Conservation (phyloP, 257 asterid genomes). For the Salvia miltiorrhiza region DNA sequence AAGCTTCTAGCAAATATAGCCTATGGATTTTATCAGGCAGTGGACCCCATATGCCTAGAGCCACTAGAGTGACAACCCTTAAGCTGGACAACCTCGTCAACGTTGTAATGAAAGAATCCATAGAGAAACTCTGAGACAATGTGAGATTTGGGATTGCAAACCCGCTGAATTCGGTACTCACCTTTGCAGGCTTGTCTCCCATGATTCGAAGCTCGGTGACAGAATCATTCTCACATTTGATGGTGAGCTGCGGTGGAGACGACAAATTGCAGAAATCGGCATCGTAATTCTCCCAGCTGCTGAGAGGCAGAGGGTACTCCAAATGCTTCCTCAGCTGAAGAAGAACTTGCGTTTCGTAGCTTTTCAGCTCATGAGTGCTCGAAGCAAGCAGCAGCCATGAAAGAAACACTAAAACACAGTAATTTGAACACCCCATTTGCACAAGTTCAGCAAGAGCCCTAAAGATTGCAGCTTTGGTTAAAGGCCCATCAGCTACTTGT, state of each 20-base stretch:
- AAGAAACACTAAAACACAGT: conserved; percentile 32
- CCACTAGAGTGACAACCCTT: conserved; percentile 69
- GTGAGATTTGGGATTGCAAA: conserved; percentile 61
- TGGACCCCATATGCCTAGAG: conserved; percentile 91
- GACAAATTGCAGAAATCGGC: conserved; percentile 60
- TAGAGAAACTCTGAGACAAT: conserved; percentile 63
- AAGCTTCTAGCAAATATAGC: conserved; percentile 56
- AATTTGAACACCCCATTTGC: conserved; percentile 42
- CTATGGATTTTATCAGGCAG: conserved; percentile 81
- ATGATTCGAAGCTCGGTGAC: conserved; percentile 76
- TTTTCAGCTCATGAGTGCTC: conserved; percentile 48
- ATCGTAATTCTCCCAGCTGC: conserved; percentile 48
- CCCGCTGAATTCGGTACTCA: conserved; percentile 53
- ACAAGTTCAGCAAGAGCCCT: conserved; percentile 23
- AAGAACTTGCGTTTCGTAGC: conserved; percentile 70
- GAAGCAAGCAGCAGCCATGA: conserved; percentile 46
- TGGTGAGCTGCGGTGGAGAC: conserved; percentile 58
- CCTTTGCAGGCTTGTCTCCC: conserved; percentile 64
- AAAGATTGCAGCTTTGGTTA: conserved; percentile 12
- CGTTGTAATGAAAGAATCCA: conserved; percentile 85
- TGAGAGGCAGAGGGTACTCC: conserved; percentile 60
- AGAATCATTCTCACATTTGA: conserved; percentile 62
- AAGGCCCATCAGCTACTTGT: neutral
- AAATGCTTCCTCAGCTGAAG: conserved; percentile 89
- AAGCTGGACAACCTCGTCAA: conserved; percentile 69